A percentile compares a stretch with the other conserved stretches of the same genome.
Evolutionary conservation across 352 stramenopile genomes (phyloP).

Genomic region (Stramenopiles sp.): DNA sequence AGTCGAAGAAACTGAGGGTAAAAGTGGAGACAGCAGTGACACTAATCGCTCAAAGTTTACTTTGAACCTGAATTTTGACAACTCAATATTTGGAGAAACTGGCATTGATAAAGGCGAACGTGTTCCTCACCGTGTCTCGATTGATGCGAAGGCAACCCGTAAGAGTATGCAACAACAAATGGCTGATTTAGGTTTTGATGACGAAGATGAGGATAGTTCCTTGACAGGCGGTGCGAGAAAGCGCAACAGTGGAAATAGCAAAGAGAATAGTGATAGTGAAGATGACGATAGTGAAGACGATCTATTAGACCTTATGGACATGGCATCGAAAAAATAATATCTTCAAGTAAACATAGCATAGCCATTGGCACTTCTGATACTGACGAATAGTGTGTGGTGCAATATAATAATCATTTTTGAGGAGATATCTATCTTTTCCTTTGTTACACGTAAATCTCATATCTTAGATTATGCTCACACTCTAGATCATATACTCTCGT

Average conservation of each 20-base stretch:
- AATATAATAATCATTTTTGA: too few species aligned
- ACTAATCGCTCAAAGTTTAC: slow-evolving; percentile 9
- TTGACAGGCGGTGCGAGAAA: background rate
- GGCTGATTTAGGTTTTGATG: slow-evolving; percentile 39
- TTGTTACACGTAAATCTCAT: too few species aligned
- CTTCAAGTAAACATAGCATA: too few species aligned
- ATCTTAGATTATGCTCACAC: too few species aligned
- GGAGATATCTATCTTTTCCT: too few species aligned
- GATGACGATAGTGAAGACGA: slow-evolving; percentile 36
- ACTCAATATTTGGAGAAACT: background rate
- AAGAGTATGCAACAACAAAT: slow-evolving; percentile 52
- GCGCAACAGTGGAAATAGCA: slow-evolving; percentile 10
- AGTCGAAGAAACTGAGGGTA: slow-evolving; percentile 27
- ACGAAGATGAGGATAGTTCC: slow-evolving; percentile 19
- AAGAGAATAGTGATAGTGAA: slow-evolving; percentile 29
- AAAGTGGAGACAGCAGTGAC: slow-evolving; percentile 18
- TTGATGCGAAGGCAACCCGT: slow-evolving; percentile 33
- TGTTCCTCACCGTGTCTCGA: slow-evolving; percentile 24
- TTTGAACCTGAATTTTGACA: background rate
- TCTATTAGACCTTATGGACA: slow-evolving; percentile 63
- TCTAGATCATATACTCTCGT: too few species aligned
- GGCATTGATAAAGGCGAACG: slow-evolving; percentile 36
- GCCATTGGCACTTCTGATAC: too few species aligned
- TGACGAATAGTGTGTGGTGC: too few species aligned
- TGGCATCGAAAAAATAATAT: slow-evolving; percentile 23